Evolutionary conservation across 768 basidiomycete species (phyloP).

Genomic region (Hebeloma cylindrosporum): DNA sequence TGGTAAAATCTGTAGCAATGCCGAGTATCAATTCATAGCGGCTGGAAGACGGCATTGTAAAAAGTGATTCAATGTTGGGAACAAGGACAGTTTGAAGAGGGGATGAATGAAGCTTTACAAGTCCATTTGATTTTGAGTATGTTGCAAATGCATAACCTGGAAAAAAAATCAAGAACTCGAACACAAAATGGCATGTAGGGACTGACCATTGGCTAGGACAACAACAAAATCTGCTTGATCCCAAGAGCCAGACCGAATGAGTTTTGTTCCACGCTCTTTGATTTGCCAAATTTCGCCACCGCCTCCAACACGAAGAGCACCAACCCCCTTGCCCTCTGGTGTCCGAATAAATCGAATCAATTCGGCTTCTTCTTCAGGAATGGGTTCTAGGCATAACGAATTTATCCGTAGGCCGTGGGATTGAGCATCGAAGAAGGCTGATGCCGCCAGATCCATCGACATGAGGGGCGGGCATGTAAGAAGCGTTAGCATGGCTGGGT

Average conservation of each 20-base stretch:
- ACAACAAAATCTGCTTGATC: constrained; percentile 61
- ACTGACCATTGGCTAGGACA: constrained; percentile 65
- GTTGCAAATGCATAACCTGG: constrained; percentile 58
- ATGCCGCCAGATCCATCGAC: constrained; percentile 56
- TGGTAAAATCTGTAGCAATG: constrained; percentile 57
- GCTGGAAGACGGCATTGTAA: constrained; percentile 59
- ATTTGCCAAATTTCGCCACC: constrained; percentile 67
- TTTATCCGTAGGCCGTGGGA: constrained; percentile 48
- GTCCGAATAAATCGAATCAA: constrained; percentile 72
- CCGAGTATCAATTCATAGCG: constrained; percentile 62
- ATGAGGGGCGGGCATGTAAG: constrained; percentile 68
- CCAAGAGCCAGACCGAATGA: constrained; percentile 55
- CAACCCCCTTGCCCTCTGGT: constrained; percentile 76
- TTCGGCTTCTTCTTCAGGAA: constrained; percentile 47
- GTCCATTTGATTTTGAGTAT: constrained; percentile 47
- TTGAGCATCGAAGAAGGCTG: constrained; percentile 63
- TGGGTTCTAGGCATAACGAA: constrained; percentile 39
- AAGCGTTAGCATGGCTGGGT: constrained; percentile 49
- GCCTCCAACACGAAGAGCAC: constrained; percentile 56
- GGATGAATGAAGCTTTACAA: constrained; percentile 54
- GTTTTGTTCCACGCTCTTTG: constrained; percentile 43
- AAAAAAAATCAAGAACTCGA: constrained; percentile 6
- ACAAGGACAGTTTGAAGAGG: constrained; percentile 44
- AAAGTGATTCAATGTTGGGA: constrained; percentile 57
- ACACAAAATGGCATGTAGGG: background rate